phyloP scores from a whole-genome alignment of 2,329 filamentous ascomycete species.

The Penicillium palitans region DNA sequence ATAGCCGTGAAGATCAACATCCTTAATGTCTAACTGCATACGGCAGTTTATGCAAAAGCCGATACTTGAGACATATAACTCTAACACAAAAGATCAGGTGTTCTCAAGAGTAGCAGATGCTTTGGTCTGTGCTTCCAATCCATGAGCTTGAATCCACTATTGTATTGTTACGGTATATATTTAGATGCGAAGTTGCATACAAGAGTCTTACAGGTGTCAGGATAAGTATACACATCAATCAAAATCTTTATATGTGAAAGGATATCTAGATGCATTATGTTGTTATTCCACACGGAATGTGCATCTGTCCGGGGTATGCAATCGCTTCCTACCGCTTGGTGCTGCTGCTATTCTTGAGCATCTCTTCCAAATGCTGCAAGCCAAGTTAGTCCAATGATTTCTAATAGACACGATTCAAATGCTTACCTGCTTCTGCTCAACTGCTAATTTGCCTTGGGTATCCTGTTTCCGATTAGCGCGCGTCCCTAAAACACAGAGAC shows the following conservation, averaged over 20 bases:
- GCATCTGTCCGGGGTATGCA: slow-evolving; percentile 14
- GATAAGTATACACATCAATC: neutral
- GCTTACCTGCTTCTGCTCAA: slow-evolving; percentile 66
- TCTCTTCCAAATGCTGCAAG: slow-evolving; percentile 42
- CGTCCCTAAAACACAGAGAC: neutral
- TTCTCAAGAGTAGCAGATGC: neutral
- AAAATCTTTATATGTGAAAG: slow-evolving; percentile 7
- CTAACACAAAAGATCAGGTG: neutral
- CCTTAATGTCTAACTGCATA: too few species aligned
- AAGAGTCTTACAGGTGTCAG: neutral
- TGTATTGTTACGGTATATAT: too few species aligned
- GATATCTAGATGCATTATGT: slow-evolving; percentile 5
- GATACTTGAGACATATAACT: too few species aligned
- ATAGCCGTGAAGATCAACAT: too few species aligned
- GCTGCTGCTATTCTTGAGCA: slow-evolving; percentile 38
- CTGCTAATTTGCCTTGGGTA: slow-evolving; percentile 50
- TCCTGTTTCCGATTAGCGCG: slow-evolving; percentile 35
- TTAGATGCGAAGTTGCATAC: neutral
- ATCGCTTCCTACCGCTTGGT: slow-evolving; percentile 31
- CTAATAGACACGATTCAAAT: neutral
- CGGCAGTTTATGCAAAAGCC: too few species aligned
- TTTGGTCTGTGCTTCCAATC: neutral
- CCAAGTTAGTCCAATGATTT: neutral
- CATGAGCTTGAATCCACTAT: neutral
- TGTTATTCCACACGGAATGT: slow-evolving; percentile 7